Base-by-base conservation (phyloP, 2,329 filamentous ascomycete genomes). In the Ilyonectria destructans region DNA sequence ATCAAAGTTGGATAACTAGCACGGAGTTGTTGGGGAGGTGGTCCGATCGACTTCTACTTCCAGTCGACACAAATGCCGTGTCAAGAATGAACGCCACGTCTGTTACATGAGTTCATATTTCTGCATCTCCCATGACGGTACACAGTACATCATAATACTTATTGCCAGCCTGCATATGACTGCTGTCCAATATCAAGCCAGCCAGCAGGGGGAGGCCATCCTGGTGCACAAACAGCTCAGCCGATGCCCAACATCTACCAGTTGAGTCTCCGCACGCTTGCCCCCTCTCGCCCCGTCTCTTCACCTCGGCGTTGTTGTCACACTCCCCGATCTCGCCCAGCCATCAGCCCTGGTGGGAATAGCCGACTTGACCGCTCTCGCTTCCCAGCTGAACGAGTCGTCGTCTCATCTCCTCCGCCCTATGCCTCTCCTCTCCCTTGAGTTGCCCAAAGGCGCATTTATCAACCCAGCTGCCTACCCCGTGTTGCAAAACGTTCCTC, bases 401-500 rank as follows among this genome's bases (percentile, higher is more conserved):
- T 67, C 83, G 82, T 68, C 90, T 87, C 92, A 94, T 94, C 26
- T 75, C 86, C 78, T 89, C 86, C 1, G 92, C 91, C 71, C 86
- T 82, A 74, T 74, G 74, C 69, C 82, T 85, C 71, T 82, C 79
- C 54, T 73, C 80, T 70, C 82, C 85, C 7, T 74, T 79, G 66
- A 90, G 74, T 15, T 69, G 79, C 37, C 80, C 81, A 63, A 94
- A 89, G 75, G 91, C 86, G 69, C 88, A 88, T 26, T 82, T 74
- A 35, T 84, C 85, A 7, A 92, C 90, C 90, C 91, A 94, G 49
- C 82, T 83, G 4, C 91, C 91, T 23, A 94, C 85, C 4, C 91
- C 92, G 81, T 94, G 92, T 85, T 94, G 92, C 76, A 94, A 79
- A 70, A 94, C 92, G 79, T 94, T 94, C 70, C 91, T 85, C 58